Base-by-base conservation (phyloP, 2,329 filamentous ascomycete genomes). In the Drechslerella coelobrocha region DNA sequence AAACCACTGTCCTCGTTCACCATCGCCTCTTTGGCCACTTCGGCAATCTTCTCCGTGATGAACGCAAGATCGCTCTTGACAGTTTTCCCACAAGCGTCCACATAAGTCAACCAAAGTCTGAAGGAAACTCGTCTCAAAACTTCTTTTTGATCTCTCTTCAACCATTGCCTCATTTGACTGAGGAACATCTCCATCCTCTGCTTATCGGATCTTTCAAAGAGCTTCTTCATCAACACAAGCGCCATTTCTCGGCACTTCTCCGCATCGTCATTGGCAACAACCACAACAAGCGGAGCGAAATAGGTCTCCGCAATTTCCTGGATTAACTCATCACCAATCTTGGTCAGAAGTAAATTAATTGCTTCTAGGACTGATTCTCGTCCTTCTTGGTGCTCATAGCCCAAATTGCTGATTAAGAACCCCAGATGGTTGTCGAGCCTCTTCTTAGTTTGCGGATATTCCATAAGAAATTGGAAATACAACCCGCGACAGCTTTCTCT, bases 331-430 rank as follows among this genome's bases (percentile, higher is more conserved):
- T 91, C 86, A 0, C 89, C 88, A 2, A 92, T 88, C 79, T 97
- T 97, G 73, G 86, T 87, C 21, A 97, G 82, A n/a, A 99, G 82
- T 45, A 92, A 83, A 77, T 96, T 89, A 48, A 97, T 83, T 2
- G 93, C 87, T 79, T 99, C 94, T 86, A 99, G 91, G 26, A 97
- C 91, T 0, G 92, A 97, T 71, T 96, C 83, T 37, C 95, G 86
- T 26, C 94, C 94, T 69, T 94, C 90, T 74, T 92, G 88, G 75
- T 95, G 87, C 45, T 93, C 87, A 78, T 97, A 99, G 68, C 93
- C 88, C 73, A 99, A 82, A 76, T 99, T 99, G 75, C 90, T 90
- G 53, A 95, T 85, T 52, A 99, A 83, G 77, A 97, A 99, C 61
- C 84, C 86, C 54, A 97, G 84, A 77, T 97, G 93, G 78, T 96